Evolutionary conservation across 805 yeast species (phyloP).

Genomic region (Pichia cabralensis): DNA sequence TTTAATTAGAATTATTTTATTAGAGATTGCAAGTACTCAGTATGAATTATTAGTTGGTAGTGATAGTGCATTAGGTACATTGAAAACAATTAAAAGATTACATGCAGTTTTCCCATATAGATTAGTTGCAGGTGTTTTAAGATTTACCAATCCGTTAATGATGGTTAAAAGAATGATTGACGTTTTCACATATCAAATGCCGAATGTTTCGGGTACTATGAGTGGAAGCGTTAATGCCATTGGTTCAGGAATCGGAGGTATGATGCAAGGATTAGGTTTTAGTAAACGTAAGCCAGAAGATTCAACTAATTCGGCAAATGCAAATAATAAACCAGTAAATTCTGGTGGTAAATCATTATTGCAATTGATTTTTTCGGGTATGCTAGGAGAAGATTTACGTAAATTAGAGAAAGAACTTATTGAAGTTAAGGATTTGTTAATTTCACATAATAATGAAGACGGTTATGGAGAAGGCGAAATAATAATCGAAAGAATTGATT

Average conservation of each 20-base stretch:
- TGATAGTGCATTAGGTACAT: conserved; percentile 71
- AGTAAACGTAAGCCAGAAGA: neutral
- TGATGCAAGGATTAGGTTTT: conserved; percentile 8
- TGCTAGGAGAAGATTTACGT: conserved; percentile 65
- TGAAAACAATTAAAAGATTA: conserved; percentile 57
- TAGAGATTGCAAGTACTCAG: conserved; percentile 76
- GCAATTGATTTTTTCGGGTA: conserved; percentile 64
- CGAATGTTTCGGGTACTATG: conserved; percentile 33
- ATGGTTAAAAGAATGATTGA: conserved; percentile 75
- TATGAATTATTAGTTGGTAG: conserved; percentile 73
- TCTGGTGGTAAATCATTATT: conserved; percentile 40
- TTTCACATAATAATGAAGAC: neutral
- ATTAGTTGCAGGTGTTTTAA: conserved; percentile 63
- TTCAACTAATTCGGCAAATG: neutral
- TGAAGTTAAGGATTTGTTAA: conserved; percentile 3
- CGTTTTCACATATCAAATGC: conserved; percentile 69
- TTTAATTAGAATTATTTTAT: conserved; percentile 72
- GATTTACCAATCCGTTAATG: conserved; percentile 79
- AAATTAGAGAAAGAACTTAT: conserved; percentile 43
- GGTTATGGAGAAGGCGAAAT: conserved; percentile 1
- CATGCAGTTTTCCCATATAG: conserved; percentile 77
- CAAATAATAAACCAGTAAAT: neutral
- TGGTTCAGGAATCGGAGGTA: conserved; percentile 6
- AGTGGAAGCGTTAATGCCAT: conserved; percentile 4
- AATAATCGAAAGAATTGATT: conserved; percentile 20